Conservation (phyloP, 176 grass and related monocot genomes). For the Puya raimondii region DNA sequence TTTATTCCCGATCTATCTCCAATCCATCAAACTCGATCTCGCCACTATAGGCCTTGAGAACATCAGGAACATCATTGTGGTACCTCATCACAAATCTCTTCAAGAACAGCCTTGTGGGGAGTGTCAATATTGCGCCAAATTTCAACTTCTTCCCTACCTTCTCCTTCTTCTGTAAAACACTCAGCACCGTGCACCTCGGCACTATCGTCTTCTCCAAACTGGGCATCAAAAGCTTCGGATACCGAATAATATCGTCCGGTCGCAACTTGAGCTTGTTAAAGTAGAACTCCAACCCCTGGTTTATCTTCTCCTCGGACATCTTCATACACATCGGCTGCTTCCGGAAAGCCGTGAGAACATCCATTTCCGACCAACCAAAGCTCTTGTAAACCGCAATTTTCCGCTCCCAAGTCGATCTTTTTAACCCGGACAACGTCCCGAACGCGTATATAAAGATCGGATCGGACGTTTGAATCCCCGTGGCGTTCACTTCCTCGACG, state of each 20-base stretch:
- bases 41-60: conserved; percentile 13
- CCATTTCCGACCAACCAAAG: conserved; percentile 28
- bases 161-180: background rate
- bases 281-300: conserved; percentile 12
- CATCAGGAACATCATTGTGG: background rate
- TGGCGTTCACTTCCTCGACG: conserved; percentile 10
- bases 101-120: conserved; percentile 6
- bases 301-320: conserved; percentile 13
- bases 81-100: conserved; percentile 17
- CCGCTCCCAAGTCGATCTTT: conserved; percentile 15
- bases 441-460: conserved; percentile 3
- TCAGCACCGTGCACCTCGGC: conserved; percentile 23
- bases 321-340: conserved; percentile 16
- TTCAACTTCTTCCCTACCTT: background rate
- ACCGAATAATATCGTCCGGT: background rate
- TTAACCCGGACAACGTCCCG: background rate
- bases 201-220: conserved; percentile 26
- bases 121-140: background rate
- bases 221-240: conserved; percentile 6
- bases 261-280: conserved; percentile 20
- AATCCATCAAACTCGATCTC: background rate
- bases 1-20: no score
- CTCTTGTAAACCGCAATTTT: conserved; percentile 24
- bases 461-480: conserved; percentile 10
- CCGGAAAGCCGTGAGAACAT: conserved; percentile 14